Evolutionary conservation across 2,329 filamentous ascomycete genomes (phyloP), one percentile per base, ranked within the genome.

Genomic region (Metarhizium guizhouense): DNA sequence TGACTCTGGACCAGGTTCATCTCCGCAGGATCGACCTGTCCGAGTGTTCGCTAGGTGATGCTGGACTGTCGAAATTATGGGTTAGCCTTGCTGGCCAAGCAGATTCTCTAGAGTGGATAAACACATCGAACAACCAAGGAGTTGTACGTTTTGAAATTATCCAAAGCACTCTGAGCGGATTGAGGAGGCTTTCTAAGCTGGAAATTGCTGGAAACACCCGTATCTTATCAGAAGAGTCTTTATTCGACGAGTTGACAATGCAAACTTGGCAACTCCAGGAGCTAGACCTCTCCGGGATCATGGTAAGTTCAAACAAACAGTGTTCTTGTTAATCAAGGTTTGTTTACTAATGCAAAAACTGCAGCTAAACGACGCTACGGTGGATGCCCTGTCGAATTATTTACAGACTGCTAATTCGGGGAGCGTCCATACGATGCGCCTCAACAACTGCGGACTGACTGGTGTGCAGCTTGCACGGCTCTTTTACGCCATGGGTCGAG

Each of bases 271-370:
- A 68, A n/a, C 68, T 83, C 29, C 75, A 81, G 61, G 77, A 80
- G 56, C 66, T 83, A 16, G 74, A 83, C 58, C 66, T 83, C 32
- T 82, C 80, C 3, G 74, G 76, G 5, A 81, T 79, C 65, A 75
- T 76, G 68, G 76, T 80, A 65, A 29, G 57, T 59, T 71, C 25
- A 10, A 5, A n/a, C 34, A 45, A 6, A 8, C 30, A 5, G 14
- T 32, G 14, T 52, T 34, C 18, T 20, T 13, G 14, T 42, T 11
- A 32, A 14, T 13, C 38, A 42, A 25, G 18, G 1, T 7, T 18
- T 25, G 29, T 57, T 63, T 57, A 63, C 59, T 47, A 29, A 45
- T 51, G 20, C 38, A 3, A 2, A 4, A 34, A 10, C 52, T 49
- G 53, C 63, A 79, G 76, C 65, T 81, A 40, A 80, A 80, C 54